Conservation (phyloP, 2,329 filamentous ascomycete species). For the Phaeosphaeriaceae sp. region DNA sequence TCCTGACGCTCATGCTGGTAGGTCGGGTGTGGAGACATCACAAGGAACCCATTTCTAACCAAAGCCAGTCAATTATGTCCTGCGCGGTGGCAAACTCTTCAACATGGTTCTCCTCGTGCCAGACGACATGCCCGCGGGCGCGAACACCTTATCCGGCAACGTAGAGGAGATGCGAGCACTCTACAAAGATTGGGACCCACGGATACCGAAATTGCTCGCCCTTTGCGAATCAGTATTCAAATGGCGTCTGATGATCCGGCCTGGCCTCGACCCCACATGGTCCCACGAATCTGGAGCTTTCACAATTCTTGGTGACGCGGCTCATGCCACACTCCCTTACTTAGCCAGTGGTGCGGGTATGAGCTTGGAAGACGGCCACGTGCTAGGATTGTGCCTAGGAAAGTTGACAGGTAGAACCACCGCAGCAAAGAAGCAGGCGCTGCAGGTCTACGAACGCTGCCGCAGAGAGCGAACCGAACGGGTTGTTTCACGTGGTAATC, state of each 20-base stretch:
- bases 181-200: slow-evolving; percentile 66
- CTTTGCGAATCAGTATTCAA: slow-evolving; percentile 68
- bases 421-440: slow-evolving; percentile 47
- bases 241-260: slow-evolving; percentile 67
- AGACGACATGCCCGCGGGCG: slow-evolving; percentile 57
- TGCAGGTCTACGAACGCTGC: slow-evolving; percentile 64
- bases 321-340: slow-evolving; percentile 71
- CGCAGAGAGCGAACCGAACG: slow-evolving; percentile 66
- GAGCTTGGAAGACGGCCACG: slow-evolving; percentile 67
- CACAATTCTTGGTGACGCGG: slow-evolving; percentile 69
- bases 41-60: slow-evolving; percentile 10
- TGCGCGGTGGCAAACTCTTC: slow-evolving; percentile 58
- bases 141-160: slow-evolving; percentile 58
- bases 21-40: not conserved
- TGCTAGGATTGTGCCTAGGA: slow-evolving; percentile 64
- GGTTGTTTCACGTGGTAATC: slow-evolving; percentile 67
- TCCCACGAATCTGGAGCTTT: slow-evolving; percentile 64
- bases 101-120: slow-evolving; percentile 62
- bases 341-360: slow-evolving; percentile 66
- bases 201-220: slow-evolving; percentile 61
- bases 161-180: slow-evolving; percentile 63
- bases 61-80: slow-evolving; percentile 57
- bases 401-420: slow-evolving; percentile 52
- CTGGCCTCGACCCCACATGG: slow-evolving; percentile 63
- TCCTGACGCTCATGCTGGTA: slow-evolving; percentile 57